Evolutionary conservation across 768 basidiomycete species (phyloP).

Genomic region (Lentinula guzmanii): DNA sequence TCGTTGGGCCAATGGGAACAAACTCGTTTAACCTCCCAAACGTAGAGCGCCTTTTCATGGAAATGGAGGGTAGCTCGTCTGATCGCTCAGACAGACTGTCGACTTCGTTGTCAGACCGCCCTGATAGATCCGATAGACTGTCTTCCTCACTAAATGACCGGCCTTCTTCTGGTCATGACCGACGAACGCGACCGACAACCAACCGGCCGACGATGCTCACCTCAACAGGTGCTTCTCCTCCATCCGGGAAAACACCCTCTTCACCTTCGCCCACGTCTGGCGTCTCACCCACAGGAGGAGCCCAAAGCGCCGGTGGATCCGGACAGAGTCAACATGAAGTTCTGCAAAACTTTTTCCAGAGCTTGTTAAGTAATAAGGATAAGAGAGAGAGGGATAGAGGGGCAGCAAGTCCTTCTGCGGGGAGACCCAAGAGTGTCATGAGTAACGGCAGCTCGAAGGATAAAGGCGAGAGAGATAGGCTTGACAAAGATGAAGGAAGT

Average conservation of each 20-base stretch:
- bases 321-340: constrained; percentile 62
- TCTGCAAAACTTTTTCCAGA: constrained; percentile 85
- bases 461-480: not conserved
- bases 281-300: constrained; percentile 24
- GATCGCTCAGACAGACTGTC: constrained; percentile 17
- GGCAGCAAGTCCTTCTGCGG: not conserved
- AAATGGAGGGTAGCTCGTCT: constrained; percentile 67
- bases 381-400: not conserved
- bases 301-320: constrained; percentile 31
- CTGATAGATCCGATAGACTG: not conserved
- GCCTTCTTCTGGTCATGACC: not conserved
- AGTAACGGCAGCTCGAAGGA: not conserved
- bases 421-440: not conserved
- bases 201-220: not conserved
- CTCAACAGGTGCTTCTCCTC: not conserved
- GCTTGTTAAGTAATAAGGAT: constrained; percentile 66
- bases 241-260: constrained; percentile 1
- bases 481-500: not conserved
- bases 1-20: constrained; percentile 91
- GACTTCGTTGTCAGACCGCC: constrained; percentile 11
- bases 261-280: constrained; percentile 20
- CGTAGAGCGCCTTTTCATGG: constrained; percentile 81
- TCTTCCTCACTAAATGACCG: not conserved
- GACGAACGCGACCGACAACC: not conserved
- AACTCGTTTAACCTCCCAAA: constrained; percentile 80